Percentiles rank a stretch among this genome's conserved stretches.
These are phyloP conservation scores for Aspergillus neotritici DNA, from an alignment of 2,329 filamentous ascomycete species.

Conservation along the genomic window DNA sequence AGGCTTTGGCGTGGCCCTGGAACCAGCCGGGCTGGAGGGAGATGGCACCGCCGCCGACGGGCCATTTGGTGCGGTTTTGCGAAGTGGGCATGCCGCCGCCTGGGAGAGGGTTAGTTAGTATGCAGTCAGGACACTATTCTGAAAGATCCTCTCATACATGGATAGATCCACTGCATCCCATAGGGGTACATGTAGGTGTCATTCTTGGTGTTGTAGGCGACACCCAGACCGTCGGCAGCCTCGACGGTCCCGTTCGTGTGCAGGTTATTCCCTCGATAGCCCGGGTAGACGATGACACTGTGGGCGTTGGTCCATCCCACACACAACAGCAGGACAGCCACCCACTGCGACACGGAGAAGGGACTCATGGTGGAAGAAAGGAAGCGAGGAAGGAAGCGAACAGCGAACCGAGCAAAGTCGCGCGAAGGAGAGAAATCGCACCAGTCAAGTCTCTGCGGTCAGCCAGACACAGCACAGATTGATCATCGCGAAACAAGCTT, in stretches of 20 bases:
- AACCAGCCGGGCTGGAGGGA: conserved; percentile 95
- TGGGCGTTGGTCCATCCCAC: conserved; percentile 49
- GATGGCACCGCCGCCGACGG: conserved; percentile 77
- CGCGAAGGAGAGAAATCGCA: no score
- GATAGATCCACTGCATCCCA: conserved; percentile 93
- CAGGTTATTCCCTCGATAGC: conserved; percentile 81
- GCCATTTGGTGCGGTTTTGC: conserved; percentile 87
- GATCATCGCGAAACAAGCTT: conserved; percentile 20
- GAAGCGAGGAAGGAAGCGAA: conserved; percentile 1
- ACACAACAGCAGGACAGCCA: conserved; percentile 30
- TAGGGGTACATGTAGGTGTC: conserved; percentile 60
- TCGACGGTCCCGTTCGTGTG: conserved; percentile 61
- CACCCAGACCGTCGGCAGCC: conserved; percentile 42
- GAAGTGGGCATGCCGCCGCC: conserved; percentile 77
- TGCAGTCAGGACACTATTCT: neutral
- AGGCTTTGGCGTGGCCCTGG: conserved; percentile 73
- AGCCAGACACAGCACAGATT: conserved; percentile 2
- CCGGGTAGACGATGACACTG: conserved; percentile 78
- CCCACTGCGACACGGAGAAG: conserved; percentile 25
- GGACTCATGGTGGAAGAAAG: conserved; percentile 20
- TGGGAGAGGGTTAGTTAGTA: conserved; percentile 33
- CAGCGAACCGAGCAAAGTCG: neutral
- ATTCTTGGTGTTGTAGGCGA: conserved; percentile 38
- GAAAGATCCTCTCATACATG: conserved; percentile 58
- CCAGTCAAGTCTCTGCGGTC: neutral